Evolutionary conservation across 73 alveolate species (phyloP).

Genomic region (Uronychia binucleata): DNA sequence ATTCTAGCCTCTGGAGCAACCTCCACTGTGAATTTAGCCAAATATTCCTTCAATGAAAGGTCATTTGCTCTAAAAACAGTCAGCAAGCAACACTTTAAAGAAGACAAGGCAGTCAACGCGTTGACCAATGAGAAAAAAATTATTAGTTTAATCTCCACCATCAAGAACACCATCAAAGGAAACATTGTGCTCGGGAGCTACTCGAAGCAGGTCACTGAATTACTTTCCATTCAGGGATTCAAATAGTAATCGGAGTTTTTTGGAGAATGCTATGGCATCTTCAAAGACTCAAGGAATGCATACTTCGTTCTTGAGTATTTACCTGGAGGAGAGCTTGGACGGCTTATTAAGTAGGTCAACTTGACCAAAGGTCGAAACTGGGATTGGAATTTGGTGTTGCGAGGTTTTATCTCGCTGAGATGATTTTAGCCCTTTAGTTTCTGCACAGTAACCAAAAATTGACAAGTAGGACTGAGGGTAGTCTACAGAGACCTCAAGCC

Average conservation of each 20-base stretch:
- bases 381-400: not conserved
- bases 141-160: not conserved
- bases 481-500: constrained; percentile 18
- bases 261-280: not conserved
- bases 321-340: not conserved
- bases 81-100: not conserved
- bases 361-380: not conserved
- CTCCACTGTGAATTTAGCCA: not conserved
- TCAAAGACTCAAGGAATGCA: not conserved
- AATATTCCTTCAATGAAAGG: not conserved
- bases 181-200: not conserved
- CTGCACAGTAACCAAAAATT: not conserved
- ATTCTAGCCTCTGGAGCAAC: not conserved
- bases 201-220: not conserved
- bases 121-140: not conserved
- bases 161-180: not conserved
- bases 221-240: not conserved
- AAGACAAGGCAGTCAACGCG: not conserved
- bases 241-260: not conserved
- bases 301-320: not conserved
- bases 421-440: not conserved
- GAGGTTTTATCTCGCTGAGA: not conserved
- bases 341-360: not conserved
- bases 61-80: not conserved
- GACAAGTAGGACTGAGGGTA: not conserved